Evolutionary conservation across 305 asterid species (phyloP).

Genomic region (Solanum hybrid): DNA sequence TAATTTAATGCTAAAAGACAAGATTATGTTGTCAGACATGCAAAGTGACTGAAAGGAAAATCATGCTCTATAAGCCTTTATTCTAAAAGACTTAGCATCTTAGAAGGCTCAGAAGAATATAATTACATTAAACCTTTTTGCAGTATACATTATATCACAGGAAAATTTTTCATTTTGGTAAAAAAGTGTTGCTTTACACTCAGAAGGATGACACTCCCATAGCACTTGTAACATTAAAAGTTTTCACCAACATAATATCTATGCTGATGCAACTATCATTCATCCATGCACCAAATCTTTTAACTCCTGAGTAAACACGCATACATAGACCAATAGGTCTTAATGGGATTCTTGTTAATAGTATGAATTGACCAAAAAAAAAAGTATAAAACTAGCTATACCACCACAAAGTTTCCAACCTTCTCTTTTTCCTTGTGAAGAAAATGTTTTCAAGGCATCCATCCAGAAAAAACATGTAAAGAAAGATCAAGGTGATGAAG

Average conservation of each 20-base stretch:
- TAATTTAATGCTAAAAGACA: background rate
- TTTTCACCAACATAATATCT: background rate
- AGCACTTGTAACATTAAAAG: background rate
- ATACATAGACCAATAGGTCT: background rate
- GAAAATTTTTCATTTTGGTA: background rate
- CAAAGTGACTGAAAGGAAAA: background rate
- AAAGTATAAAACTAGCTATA: background rate
- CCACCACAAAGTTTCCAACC: background rate
- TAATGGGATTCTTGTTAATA: background rate
- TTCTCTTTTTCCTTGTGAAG: background rate
- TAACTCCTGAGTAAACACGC: background rate
- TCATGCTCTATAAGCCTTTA: background rate
- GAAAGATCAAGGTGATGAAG: background rate
- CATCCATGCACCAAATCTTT: background rate
- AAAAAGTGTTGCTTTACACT: background rate
- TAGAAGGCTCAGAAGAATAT: background rate
- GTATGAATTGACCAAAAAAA: background rate
- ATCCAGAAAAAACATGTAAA: background rate
- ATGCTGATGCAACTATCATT: background rate
- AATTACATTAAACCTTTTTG: background rate
- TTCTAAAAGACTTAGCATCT: background rate
- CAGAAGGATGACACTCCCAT: background rate
- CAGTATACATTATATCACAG: background rate
- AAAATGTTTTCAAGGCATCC: background rate
- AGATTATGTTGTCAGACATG: background rate